Conservation (phyloP, 1,284 basidiomycete genomes). For the Phylloporus sp. region DNA sequence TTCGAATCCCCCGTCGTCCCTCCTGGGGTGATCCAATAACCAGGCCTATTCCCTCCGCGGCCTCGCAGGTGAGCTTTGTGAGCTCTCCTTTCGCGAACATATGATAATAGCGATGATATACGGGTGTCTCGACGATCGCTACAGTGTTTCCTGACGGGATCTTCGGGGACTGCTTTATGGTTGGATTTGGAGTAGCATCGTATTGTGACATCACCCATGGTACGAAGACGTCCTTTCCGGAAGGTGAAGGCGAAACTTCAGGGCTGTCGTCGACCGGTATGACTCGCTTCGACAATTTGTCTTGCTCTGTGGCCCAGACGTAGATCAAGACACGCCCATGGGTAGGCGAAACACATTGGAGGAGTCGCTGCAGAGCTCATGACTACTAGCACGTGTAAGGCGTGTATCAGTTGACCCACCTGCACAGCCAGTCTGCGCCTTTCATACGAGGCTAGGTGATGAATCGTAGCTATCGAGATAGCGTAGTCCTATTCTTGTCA, state of each 20-base stretch:
- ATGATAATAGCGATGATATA: conserved; percentile 92
- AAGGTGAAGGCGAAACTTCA: background rate
- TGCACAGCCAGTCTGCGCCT: conserved; percentile 76
- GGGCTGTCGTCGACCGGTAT: conserved; percentile 45
- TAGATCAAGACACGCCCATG: conserved; percentile 89
- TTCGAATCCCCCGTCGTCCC: conserved; percentile 52
- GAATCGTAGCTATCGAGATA: conserved; percentile 94
- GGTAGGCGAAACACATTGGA: conserved; percentile 62
- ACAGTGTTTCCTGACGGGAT: background rate
- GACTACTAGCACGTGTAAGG: conserved; percentile 7
- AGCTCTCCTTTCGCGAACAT: conserved; percentile 88
- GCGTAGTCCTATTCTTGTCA: conserved; percentile 76
- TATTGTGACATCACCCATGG: conserved; percentile 63
- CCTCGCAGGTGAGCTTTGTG: conserved; percentile 57
- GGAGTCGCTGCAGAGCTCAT: conserved; percentile 53
- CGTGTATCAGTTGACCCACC: conserved; percentile 43
- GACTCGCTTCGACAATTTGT: conserved; percentile 74
- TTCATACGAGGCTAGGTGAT: conserved; percentile 83
- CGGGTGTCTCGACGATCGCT: conserved; percentile 23
- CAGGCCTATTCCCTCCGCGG: conserved; percentile 64
- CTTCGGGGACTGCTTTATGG: conserved; percentile 12
- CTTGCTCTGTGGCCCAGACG: conserved; percentile 99
- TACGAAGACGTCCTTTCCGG: conserved; percentile 69
- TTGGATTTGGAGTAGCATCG: conserved; percentile 20
- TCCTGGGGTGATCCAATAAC: conserved; percentile 44